Evolutionary conservation across 352 stramenopile species (phyloP).

Genomic region (Plasmopara muralis): DNA sequence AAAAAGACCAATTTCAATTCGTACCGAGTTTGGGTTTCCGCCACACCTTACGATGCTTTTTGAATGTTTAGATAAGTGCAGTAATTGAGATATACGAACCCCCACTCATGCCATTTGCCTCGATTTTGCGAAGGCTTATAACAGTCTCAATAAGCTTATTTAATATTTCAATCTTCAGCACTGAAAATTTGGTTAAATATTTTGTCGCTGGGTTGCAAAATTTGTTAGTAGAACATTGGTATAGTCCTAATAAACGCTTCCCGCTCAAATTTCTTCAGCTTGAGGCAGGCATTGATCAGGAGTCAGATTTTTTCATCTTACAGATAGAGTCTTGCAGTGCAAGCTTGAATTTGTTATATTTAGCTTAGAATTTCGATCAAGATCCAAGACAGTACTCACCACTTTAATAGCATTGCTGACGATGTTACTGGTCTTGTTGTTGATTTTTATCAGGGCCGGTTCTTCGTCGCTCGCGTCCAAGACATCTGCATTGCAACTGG

Average conservation of each 20-base stretch:
- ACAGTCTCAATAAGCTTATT: slow-evolving; percentile 6
- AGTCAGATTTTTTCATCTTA: background rate
- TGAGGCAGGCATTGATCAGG: background rate
- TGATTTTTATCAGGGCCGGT: background rate
- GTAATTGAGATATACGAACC: background rate
- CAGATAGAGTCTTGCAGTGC: background rate
- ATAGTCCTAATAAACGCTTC: background rate
- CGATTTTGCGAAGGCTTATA: slow-evolving; percentile 5
- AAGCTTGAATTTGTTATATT: background rate
- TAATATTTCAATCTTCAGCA: slow-evolving; percentile 1
- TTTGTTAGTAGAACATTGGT: slow-evolving; percentile 2
- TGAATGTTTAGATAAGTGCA: background rate
- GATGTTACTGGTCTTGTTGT: background rate
- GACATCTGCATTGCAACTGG: too few relatives aligned
- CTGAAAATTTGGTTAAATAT: background rate
- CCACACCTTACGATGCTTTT: background rate
- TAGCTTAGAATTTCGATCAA: background rate
- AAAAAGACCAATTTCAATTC: background rate
- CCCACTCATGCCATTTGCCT: slow-evolving; percentile 2
- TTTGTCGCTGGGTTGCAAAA: background rate
- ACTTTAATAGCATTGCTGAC: background rate
- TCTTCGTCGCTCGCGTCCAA: background rate
- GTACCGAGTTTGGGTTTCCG: background rate
- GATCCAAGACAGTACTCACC: background rate
- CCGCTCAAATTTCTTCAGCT: background rate